Percentiles rank a stretch among this genome's conserved stretches.
phyloP scores from a whole-genome alignment of 495 filamentous ascomycete genomes.

The Lophiotrema nucula region DNA sequence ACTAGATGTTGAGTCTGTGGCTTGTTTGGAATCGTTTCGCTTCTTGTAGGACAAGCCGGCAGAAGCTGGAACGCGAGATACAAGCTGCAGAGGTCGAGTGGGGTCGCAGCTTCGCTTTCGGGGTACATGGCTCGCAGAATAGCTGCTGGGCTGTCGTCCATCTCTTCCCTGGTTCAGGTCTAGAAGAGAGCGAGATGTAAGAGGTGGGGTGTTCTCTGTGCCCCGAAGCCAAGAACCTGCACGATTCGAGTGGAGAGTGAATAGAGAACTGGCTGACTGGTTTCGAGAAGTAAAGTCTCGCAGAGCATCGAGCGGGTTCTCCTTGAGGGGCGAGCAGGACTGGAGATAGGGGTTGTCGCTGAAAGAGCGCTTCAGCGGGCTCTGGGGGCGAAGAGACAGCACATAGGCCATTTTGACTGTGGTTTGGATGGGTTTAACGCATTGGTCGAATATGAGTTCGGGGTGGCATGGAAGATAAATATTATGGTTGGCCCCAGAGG shows the following conservation, averaged over 20 bases:
- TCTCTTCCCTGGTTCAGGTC: conserved; percentile 2
- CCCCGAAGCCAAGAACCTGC: conserved; percentile 19
- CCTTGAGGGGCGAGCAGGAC: conserved; percentile 27
- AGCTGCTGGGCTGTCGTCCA: not conserved
- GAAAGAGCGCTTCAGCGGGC: conserved; percentile 37
- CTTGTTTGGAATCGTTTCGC: not conserved
- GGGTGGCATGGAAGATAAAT: conserved; percentile 34
- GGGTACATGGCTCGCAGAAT: conserved; percentile 5
- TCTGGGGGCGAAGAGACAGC: conserved; percentile 36
- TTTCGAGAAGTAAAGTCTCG: conserved; percentile 24
- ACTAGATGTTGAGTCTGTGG: not conserved
- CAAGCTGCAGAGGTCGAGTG: no score
- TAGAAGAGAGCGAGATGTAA: conserved; percentile 19
- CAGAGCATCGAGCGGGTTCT: conserved; percentile 14
- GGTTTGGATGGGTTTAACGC: conserved; percentile 12
- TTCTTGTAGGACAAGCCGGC: not conserved
- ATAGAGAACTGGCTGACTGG: conserved; percentile 28
- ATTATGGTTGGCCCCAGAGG: conserved; percentile 6
- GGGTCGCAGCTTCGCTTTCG: conserved; percentile 13
- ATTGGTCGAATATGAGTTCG: conserved; percentile 8
- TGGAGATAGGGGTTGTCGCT: conserved; percentile 35
- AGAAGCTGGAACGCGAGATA: no score
- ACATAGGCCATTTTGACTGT: conserved; percentile 32
- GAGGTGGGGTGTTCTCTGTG: conserved; percentile 29
- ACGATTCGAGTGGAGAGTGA: conserved; percentile 19